Percentiles rank a stretch among this genome's conserved stretches.
Conservation (phyloP, 495 filamentous ascomycete species). For the Penicillium egyptiacum region DNA sequence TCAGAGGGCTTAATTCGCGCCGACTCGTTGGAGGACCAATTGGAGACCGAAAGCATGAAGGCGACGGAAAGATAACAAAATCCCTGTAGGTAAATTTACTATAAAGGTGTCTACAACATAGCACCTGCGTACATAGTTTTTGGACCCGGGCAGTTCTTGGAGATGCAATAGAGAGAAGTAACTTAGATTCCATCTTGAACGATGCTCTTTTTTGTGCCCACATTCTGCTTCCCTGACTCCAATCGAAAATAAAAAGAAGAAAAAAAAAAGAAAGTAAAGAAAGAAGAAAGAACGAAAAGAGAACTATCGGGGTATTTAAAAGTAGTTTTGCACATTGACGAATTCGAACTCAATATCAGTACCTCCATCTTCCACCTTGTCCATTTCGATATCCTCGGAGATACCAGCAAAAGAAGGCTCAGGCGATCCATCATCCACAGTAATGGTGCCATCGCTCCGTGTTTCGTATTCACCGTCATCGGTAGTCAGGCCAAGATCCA, state of each 20-base stretch:
- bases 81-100: background rate
- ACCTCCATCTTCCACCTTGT: slow-evolving; percentile 9
- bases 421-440: slow-evolving; percentile 11
- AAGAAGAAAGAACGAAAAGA: background rate
- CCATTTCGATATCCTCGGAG: slow-evolving; percentile 11
- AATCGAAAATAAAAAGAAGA: background rate
- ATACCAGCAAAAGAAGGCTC: slow-evolving; percentile 9
- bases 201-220: background rate
- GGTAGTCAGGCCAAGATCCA: background rate
- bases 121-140: background rate
- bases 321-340: slow-evolving; percentile 2
- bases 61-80: background rate
- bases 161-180: background rate
- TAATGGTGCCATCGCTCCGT: slow-evolving; percentile 10
- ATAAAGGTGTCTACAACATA: too few relatives aligned
- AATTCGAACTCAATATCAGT: slow-evolving; percentile 16
- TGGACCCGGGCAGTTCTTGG: background rate
- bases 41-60: background rate
- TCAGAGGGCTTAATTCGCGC: too few relatives aligned
- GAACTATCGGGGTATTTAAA: background rate
- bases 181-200: background rate
- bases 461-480: slow-evolving; percentile 7
- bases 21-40: too few relatives aligned
- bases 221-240: background rate
- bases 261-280: background rate